Percentiles rank a stretch among this genome's conserved stretches.
phyloP scores from a whole-genome alignment of 2,329 filamentous ascomycete genomes.

The Penicillium sp. region DNA sequence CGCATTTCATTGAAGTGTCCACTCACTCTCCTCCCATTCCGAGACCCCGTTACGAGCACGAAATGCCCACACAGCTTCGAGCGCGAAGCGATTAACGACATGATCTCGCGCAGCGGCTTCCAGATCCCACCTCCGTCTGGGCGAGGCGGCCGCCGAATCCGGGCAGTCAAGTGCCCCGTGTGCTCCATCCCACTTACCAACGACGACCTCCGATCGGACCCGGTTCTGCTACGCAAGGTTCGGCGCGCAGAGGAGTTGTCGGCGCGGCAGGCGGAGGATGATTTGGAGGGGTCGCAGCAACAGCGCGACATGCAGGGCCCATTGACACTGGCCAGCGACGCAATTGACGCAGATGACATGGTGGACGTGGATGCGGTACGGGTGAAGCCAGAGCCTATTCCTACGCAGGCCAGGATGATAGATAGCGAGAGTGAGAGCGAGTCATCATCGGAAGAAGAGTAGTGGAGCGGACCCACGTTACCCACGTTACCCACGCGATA shows the following conservation, averaged over 20 bases:
- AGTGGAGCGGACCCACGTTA: background rate
- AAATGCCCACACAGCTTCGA: slow-evolving; percentile 54
- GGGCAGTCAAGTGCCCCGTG: slow-evolving; percentile 42
- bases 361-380: slow-evolving; percentile 12
- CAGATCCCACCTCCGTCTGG: slow-evolving; percentile 26
- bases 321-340: slow-evolving; percentile 34
- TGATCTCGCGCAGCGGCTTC: slow-evolving; percentile 39
- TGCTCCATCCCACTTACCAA: slow-evolving; percentile 39
- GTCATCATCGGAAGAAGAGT: background rate
- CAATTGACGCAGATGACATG: slow-evolving; percentile 21
- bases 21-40: slow-evolving; percentile 47
- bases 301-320: slow-evolving; percentile 16
- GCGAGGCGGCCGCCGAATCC: slow-evolving; percentile 20
- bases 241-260: slow-evolving; percentile 31
- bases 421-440: slow-evolving; percentile 2
- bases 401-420: slow-evolving; percentile 15
- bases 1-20: slow-evolving; percentile 49
- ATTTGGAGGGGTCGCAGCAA: slow-evolving; percentile 22
- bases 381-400: slow-evolving; percentile 10
- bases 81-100: slow-evolving; percentile 44
- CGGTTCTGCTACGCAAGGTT: slow-evolving; percentile 40
- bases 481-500: background rate
- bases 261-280: slow-evolving; percentile 33
- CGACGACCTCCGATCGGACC: slow-evolving; percentile 41
- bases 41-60: slow-evolving; percentile 47